These are phyloP conservation scores for Sarocladium brachiariae DNA, from an alignment of 2,329 filamentous ascomycete species.

Conservation along the genomic window DNA sequence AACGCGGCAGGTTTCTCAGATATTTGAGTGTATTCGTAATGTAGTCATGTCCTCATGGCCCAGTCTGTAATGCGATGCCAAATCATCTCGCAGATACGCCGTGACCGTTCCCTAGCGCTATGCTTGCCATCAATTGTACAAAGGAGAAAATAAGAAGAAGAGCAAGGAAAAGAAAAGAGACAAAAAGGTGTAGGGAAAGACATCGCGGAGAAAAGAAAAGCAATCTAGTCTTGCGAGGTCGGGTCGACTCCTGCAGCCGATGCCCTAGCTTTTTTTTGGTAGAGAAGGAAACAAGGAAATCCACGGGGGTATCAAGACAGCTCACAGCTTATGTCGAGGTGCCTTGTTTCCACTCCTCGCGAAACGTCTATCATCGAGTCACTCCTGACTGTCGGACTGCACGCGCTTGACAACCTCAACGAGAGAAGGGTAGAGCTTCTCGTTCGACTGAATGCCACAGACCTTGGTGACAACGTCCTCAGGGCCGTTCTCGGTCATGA, in stretches of 20 bases:
- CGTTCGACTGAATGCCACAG: slow-evolving; percentile 68
- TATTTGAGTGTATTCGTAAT: slow-evolving; percentile 1
- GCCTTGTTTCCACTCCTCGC: not conserved
- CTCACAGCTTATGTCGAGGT: slow-evolving; percentile 4
- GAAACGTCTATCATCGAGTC: slow-evolving; percentile 20
- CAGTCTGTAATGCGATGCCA: slow-evolving; percentile 1
- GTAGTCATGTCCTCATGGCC: slow-evolving; percentile 2
- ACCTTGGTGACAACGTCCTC: slow-evolving; percentile 73
- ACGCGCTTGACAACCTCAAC: slow-evolving; percentile 77
- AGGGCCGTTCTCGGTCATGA: slow-evolving; percentile 67
- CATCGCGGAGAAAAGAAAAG: not conserved
- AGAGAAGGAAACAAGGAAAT: not conserved
- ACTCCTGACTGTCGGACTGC: slow-evolving; percentile 54
- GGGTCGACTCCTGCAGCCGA: not conserved
- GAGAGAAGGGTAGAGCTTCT: slow-evolving; percentile 72
- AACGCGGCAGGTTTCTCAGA: not conserved
- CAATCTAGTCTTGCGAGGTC: not conserved
- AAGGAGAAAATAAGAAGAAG: slow-evolving; percentile 3
- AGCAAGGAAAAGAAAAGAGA: not conserved
- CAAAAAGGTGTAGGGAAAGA: not conserved
- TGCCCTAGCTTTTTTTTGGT: not conserved
- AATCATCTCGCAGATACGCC: slow-evolving; percentile 1
- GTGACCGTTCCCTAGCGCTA: slow-evolving; percentile 8
- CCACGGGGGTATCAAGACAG: not conserved
- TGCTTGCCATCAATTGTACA: slow-evolving; percentile 7